Percentiles rank a stretch among this genome's conserved stretches.
phyloP scores from a whole-genome alignment of 2,329 filamentous ascomycete genomes.

The Aureobasidium leucospermi region DNA sequence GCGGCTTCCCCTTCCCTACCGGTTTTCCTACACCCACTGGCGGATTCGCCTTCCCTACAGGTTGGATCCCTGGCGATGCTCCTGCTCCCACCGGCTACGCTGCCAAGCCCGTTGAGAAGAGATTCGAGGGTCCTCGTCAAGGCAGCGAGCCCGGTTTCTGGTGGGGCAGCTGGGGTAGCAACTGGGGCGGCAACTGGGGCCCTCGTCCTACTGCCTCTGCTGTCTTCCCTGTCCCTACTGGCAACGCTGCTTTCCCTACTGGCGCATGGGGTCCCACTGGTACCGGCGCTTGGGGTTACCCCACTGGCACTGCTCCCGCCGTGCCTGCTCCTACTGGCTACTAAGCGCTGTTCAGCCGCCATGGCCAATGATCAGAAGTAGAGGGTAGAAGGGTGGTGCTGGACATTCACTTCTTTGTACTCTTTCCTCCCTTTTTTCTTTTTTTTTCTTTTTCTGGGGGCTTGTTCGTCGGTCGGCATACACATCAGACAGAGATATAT shows the following conservation, averaged over 20 bases:
- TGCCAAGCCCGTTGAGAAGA: not conserved
- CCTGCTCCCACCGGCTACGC: not conserved
- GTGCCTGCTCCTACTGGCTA: conserved; percentile 5
- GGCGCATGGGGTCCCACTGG: not conserved
- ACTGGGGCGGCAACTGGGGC: conserved; percentile 1
- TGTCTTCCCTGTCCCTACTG: not conserved
- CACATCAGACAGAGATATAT: not conserved
- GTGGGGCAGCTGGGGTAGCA: not conserved
- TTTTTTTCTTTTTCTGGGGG: not conserved
- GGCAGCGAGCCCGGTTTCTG: not conserved
- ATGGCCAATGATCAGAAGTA: not conserved
- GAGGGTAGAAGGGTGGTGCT: not conserved
- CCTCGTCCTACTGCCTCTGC: conserved; percentile 1
- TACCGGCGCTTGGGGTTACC: not conserved
- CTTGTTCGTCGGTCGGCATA: not conserved
- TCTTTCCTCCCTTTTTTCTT: not conserved
- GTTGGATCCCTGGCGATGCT: not conserved
- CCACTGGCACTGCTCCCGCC: not conserved
- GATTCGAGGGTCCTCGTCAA: conserved; percentile 12
- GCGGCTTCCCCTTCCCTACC: conserved; percentile 3
- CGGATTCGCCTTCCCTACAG: conserved; percentile 13
- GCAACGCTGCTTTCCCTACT: not conserved
- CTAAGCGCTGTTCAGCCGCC: not conserved
- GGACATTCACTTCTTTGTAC: not conserved
- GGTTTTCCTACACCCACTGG: conserved; percentile 7